Evolutionary conservation across 1,284 basidiomycete genomes (phyloP).

Genomic region (Chondrostereum purpureum): DNA sequence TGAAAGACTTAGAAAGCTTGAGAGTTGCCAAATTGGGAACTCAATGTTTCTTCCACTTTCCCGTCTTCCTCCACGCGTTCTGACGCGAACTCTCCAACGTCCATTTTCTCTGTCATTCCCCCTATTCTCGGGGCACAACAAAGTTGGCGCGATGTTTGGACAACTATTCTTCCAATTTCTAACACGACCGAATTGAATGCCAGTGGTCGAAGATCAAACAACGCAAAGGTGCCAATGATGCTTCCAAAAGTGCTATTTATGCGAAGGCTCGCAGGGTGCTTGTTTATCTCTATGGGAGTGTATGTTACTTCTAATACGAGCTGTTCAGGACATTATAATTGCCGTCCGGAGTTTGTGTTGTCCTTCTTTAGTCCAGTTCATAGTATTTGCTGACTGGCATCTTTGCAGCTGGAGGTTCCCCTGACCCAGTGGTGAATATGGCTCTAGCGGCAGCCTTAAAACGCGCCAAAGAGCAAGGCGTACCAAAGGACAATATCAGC

Average conservation of each 20-base stretch:
- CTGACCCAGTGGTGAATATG: slow-evolving; percentile 59
- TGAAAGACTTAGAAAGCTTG: background rate
- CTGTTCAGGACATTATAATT: slow-evolving; percentile 58
- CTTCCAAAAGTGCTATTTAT: slow-evolving; percentile 55
- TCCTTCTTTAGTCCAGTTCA: background rate
- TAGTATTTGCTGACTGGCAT: no score
- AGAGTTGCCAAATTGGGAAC: no score
- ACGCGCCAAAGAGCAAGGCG: slow-evolving; percentile 56
- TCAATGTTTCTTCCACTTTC: no score
- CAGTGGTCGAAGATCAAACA: slow-evolving; percentile 89
- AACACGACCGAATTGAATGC: background rate
- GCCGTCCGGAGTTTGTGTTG: slow-evolving; percentile 55
- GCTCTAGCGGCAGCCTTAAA: slow-evolving; percentile 57
- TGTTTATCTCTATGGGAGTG: background rate
- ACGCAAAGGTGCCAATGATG: slow-evolving; percentile 70
- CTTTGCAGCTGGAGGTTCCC: slow-evolving; percentile 60
- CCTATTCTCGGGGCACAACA: slow-evolving; percentile 12
- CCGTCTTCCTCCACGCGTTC: background rate
- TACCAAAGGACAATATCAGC: slow-evolving; percentile 77
- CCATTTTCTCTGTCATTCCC: slow-evolving; percentile 4
- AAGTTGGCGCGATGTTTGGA: slow-evolving; percentile 1
- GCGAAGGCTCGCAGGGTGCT: slow-evolving; percentile 52
- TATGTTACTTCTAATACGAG: slow-evolving; percentile 8
- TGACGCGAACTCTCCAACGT: slow-evolving; percentile 1
- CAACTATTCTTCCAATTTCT: background rate